Evolutionary conservation across 1,284 basidiomycete genomes (phyloP), one percentile per base, ranked within the genome.

Genomic region (Rhodotorula glutinis): DNA sequence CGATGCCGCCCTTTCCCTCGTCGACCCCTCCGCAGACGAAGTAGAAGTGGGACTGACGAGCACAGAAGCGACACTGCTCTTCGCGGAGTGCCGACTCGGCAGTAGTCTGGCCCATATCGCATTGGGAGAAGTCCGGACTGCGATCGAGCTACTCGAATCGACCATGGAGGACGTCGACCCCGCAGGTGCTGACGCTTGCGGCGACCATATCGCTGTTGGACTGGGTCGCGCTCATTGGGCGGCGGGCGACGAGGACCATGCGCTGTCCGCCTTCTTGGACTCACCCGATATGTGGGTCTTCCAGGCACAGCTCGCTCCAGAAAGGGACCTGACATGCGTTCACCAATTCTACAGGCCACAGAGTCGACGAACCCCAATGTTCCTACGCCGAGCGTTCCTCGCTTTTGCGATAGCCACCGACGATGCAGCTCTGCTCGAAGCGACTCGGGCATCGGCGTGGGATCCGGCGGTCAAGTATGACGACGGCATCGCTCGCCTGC

Each of bases 1-100:
- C 73, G 87, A 88, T 70, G 88, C 84, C 55, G 87, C 85, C 0
- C 80, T 88, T 17, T 88, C 88, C 25, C 81, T 98, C n/a, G 79
- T 96, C 27, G 66, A 66, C 38, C 47, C 71, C 40, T 51, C 58
- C 1, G 52, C 62, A n/a, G n/a, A 44, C 11, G 46, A 17, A 11
- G 30, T 14, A 2, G 40, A 40, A 25, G 71, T 65, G 25, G 71
- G 65, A 0, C 60, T 71, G 14, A 62, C 43, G 7, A 43, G 41
- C 30, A 62, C 62, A n/a, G 56, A 71, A 52, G n/a, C 53, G 11
- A 13, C 71, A 9, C 47, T 65, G 38, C 63, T 73, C 25, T 53
- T 53, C 40, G 59, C 70, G 3, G 61, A 73, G 29, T 72, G 67
- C 52, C 65, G 54, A 41, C 60, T 73, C 33, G 72, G 72, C 4